These are phyloP conservation scores for Mortierella sp. DNA, from an alignment of 371 early-diverging fungal species.

Conservation along the genomic window DNA sequence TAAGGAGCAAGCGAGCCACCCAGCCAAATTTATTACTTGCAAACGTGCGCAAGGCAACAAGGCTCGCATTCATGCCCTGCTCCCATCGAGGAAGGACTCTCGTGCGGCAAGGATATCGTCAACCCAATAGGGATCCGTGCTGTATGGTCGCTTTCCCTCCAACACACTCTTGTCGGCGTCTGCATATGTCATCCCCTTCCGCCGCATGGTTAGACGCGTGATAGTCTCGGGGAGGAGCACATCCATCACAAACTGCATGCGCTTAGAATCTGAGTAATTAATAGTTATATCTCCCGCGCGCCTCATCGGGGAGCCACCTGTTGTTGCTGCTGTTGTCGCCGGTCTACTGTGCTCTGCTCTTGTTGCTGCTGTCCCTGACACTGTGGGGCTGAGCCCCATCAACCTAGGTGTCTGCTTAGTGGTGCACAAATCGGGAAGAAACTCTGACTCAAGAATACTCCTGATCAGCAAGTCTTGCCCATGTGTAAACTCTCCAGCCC, in stretches of 20 bases:
- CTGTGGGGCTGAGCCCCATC: not conserved
- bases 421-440: slow-evolving; percentile 38
- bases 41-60: not conserved
- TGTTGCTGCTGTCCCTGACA: not conserved
- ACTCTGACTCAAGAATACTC: slow-evolving; percentile 37
- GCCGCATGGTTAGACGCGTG: slow-evolving; percentile 39
- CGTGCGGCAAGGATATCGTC: slow-evolving; percentile 47
- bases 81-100: slow-evolving; percentile 47
- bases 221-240: slow-evolving; percentile 48
- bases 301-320: slow-evolving; percentile 26
- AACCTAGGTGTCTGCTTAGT: slow-evolving; percentile 15
- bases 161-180: slow-evolving; percentile 33
- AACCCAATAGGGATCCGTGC: slow-evolving; percentile 41
- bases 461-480: slow-evolving; percentile 27
- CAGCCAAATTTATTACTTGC: not conserved
- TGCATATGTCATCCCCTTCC: slow-evolving; percentile 11
- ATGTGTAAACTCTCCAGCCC: slow-evolving; percentile 37
- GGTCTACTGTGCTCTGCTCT: not conserved
- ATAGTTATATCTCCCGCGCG: slow-evolving; percentile 27
- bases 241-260: slow-evolving; percentile 41
- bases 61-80: not conserved
- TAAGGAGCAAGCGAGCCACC: not conserved
- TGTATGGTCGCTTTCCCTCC: slow-evolving; percentile 17
- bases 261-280: slow-evolving; percentile 31
- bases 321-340: not conserved